Evolutionary conservation across 441 rosid genomes (phyloP), one percentile per base, ranked within the genome.

Genomic region (Brassica hybrid): DNA sequence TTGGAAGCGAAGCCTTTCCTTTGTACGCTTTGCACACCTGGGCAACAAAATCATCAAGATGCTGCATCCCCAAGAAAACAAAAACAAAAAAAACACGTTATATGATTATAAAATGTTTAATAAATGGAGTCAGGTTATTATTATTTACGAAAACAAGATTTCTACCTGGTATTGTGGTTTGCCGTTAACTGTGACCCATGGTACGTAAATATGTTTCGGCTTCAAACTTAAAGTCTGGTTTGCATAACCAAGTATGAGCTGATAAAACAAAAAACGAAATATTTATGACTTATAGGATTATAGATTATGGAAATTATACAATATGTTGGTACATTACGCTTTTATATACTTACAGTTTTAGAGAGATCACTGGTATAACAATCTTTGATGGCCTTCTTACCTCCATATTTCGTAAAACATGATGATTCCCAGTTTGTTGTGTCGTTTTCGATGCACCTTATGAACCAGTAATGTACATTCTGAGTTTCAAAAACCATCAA

Each of bases 341-440:
- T 48, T 48, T 13, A 48, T 48, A 48, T n/a, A 48, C 54, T 48
- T 48, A 48, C 54, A 48, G 8, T 48, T 48, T 48, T 48, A 13
- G 54, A n/a, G 54, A 48, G 54, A 48, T 48, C 54, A 48, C 54
- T 48, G 54, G 54, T 5, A 48, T 48, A 48, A 48, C 54, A 48
- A 48, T 48, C 54, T 48, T 48, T 48, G 54, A 48, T 48, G 17
- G 54, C 17, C 7, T 48, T n/a, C 54, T 48, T 7, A 48, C 54
- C 54, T 48, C 17, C 54, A 48, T n/a, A 5, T 48, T 48, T 7
- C n/a, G 16, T 2, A n/a, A 48, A 48, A 5, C 54, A n/a, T n/a
- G 54, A 48, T 48, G 54, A 48, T 48, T 48, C 54, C 54, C 54
- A 43, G 52, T 43, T 43, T 43, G 52, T 4, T 43, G 52, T 12